Base-by-base conservation (phyloP, 306 rosid genomes). In the Mimosa pudica region DNA sequence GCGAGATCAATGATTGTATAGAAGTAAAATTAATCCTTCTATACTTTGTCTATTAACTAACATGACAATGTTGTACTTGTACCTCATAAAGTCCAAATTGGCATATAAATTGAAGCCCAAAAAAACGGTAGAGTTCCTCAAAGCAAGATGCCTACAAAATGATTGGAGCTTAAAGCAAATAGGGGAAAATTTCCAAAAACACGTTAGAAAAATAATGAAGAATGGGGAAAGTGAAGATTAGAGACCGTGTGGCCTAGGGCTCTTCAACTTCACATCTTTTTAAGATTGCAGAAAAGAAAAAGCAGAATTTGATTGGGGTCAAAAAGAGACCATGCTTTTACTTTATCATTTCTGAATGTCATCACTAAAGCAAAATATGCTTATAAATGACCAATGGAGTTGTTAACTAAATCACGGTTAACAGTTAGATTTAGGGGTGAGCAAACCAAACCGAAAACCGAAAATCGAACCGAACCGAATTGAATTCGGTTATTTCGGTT, bases 241-340 rank as follows among this genome's bases (percentile, higher is more conserved):
- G 46, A 12, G 70, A 62, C 17, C 74, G 74, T 70, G 74, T 70
- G 74, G 74, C 74, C 74, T 70, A 12, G 74, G 58, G 44, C 20
- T 12, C 6, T 35, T 70, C 38, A 70, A 70, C 9, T 20, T 20
- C 74, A 45, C 74, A 46, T 20, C 74, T 70, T 70, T 70, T 70
- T 10, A 70, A 47, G 74, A 18, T 35, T 2, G 0, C n/a, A 12
- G 32, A 12, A 70, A 10, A 60, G 65, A 24, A 68, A 69, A 70
- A 47, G 74, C 41, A 70, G 7, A 6, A 11, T 45, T 45, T 6
- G 61, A 55, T n/a, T 70, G 58, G 58, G 60, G 74, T 70, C 74
- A 70, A 70, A 62, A 70, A 46, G 42, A n/a, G 42, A n/a, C 63
- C n/a, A 18, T 30, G 38, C 17, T 69, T 69, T 69, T 3, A 10